Evolutionary conservation across 331 rosid genomes (phyloP).

Genomic region (Quercus phellos): DNA sequence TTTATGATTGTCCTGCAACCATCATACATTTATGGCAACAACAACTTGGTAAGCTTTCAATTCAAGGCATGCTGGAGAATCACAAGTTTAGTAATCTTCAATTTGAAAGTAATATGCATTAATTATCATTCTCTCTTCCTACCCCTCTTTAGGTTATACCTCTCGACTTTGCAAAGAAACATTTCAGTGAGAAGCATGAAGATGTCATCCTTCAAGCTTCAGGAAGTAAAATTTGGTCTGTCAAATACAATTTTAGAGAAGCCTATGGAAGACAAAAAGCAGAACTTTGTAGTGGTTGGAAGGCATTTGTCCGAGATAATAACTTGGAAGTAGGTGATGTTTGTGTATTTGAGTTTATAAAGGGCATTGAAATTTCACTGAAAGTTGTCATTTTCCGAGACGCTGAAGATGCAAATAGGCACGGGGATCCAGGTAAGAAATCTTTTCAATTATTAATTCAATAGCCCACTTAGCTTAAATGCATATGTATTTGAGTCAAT

Average conservation of each 20-base stretch:
- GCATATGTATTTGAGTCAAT: not conserved
- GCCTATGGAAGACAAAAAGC: not conserved
- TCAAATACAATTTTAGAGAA: not conserved
- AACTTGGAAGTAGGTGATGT: conserved; percentile 26
- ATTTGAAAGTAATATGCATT: no score
- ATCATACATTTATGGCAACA: not conserved
- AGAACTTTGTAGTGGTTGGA: conserved; percentile 27
- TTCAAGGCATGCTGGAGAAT: not conserved
- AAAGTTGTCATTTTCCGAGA: not conserved
- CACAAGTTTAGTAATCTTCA: not conserved
- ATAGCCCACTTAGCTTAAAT: not conserved
- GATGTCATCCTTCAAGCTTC: not conserved
- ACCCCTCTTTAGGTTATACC: conserved; percentile 11
- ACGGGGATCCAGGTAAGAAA: not conserved
- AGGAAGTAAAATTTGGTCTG: conserved; percentile 14
- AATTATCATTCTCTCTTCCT: not conserved
- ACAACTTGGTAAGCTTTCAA: conserved; percentile 11
- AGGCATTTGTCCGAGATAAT: conserved; percentile 15
- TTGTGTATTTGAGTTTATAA: conserved; percentile 34
- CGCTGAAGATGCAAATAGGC: not conserved
- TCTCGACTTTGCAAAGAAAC: not conserved
- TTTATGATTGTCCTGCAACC: conserved; percentile 21
- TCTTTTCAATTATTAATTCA: not conserved
- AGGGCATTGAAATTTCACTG: not conserved
- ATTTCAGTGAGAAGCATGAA: not conserved